Conservation (phyloP, 2,329 filamentous ascomycete species). For the Xylaria hypoxylon region DNA sequence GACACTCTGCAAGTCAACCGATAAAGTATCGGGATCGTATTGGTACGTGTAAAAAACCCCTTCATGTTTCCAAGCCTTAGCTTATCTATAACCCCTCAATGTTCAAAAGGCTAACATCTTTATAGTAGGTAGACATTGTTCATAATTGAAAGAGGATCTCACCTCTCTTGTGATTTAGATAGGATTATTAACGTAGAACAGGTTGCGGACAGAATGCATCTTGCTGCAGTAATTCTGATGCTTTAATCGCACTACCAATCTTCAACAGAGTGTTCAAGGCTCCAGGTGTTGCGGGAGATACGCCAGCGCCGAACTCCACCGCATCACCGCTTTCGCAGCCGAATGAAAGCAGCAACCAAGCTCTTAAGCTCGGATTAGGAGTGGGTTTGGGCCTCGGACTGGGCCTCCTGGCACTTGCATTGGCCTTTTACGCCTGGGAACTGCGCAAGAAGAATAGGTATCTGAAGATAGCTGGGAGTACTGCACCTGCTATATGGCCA, state of each 20-base stretch:
- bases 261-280: no score
- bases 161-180: no score
- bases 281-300: neutral
- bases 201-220: conserved; percentile 36
- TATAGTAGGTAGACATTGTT: no score
- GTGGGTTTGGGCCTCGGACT: conserved; percentile 37
- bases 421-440: conserved; percentile 35
- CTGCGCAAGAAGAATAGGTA: conserved; percentile 27
- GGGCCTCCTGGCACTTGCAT: conserved; percentile 17
- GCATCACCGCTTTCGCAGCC: neutral
- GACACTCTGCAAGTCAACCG: conserved; percentile 34
- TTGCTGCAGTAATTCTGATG: conserved; percentile 32
- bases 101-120: no score
- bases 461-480: no score
- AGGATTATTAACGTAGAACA: no score
- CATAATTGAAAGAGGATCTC: no score
- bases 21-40: conserved; percentile 29
- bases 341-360: conserved; percentile 5
- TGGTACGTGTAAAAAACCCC: neutral
- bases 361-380: conserved; percentile 11
- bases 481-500: no score
- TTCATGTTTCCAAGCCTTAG: no score
- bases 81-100: no score
- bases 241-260: neutral
- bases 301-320: neutral